These are phyloP conservation scores for Teunomyces lycoperdinae DNA, from an alignment of 805 yeast species.

Conservation along the genomic window DNA sequence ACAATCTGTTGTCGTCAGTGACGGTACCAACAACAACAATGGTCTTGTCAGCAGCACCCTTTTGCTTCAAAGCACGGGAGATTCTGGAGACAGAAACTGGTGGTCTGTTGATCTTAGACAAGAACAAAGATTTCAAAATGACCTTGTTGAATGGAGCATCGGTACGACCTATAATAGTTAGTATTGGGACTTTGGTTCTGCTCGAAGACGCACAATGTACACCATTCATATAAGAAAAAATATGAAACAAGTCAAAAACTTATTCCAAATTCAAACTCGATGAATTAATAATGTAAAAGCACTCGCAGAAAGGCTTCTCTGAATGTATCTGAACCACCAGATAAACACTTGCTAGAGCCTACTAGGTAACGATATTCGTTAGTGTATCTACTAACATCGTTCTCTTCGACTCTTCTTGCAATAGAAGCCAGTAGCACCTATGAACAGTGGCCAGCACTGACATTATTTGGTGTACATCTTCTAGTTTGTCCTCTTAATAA, in stretches of 20 bases:
- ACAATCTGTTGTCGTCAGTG: constrained; percentile 95
- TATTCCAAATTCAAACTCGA: neutral
- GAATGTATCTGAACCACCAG: constrained; percentile 13
- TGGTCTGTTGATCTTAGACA: constrained; percentile 99
- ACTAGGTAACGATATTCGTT: neutral
- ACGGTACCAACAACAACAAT: constrained; percentile 99
- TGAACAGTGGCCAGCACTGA: constrained; percentile 1
- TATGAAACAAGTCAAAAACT: neutral
- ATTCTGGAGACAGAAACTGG: constrained; percentile 96
- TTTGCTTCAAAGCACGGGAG: constrained; percentile 74
- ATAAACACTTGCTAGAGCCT: neutral
- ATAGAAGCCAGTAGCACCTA: constrained; percentile 3
- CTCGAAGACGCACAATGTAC: constrained; percentile 38
- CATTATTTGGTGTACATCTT: constrained; percentile 1
- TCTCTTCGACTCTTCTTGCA: neutral
- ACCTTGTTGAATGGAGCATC: constrained; percentile 99
- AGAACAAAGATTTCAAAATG: constrained; percentile 88
- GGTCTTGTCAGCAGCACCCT: constrained; percentile 85
- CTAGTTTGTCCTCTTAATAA: neutral
- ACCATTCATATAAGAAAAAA: constrained; percentile 1
- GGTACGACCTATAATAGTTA: constrained; percentile 76
- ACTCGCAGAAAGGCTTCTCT: constrained; percentile 25
- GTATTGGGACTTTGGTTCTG: constrained; percentile 39
- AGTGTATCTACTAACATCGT: neutral
- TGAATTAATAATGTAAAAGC: constrained; percentile 12